Base-by-base conservation (phyloP, 1,284 basidiomycete genomes). In the Coniferiporia sulphurascens region DNA sequence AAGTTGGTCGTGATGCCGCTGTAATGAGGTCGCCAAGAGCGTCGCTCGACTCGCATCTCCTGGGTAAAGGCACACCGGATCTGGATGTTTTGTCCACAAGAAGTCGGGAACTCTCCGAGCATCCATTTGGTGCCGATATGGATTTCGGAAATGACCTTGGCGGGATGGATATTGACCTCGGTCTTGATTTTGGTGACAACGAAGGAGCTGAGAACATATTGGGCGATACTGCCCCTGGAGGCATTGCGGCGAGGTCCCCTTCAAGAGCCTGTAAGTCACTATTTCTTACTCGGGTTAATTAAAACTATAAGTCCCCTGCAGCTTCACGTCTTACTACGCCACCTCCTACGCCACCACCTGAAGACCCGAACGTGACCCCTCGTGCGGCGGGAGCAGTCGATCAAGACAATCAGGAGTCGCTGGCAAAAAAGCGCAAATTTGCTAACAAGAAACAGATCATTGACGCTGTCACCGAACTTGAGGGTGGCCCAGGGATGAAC, bases 381-480 rank as follows among this genome's bases (percentile, higher is more conserved):
- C 72, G 69, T 27, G 68, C 69, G 15, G 71, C 56, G 22, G 57
- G 52, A 7, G 44, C 54, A 1, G 60, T 53, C 48, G 62, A 66
- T 55, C 66, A 74, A 59, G 74, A 73, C 58, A 70, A 70, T 50
- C 61, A 69, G 27, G 71, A 72, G 32, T 70, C 68, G 35, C 66
- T 70, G 32, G 62, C 70, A 32, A 81, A 82, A 83, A 82, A 68
- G 77, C 80, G 56, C 83, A 82, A 64, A 68, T 76, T 55, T 85
- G 84, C 65, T 83, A 87, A 70, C 68, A 65, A 67, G 72, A 71
- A 69, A 58, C 71, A 72, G 48, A 74, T 80, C 62, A 73, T 81
- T 35, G 78, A 96, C 70, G 80, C 83, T 10, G 83, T 92, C 48
- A 93, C 89, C 2, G 93, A 96, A 73, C 80, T 95, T 34, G 78